phyloP scores from a whole-genome alignment of 352 stramenopile genomes.

The Phytophthora kernoviae region DNA sequence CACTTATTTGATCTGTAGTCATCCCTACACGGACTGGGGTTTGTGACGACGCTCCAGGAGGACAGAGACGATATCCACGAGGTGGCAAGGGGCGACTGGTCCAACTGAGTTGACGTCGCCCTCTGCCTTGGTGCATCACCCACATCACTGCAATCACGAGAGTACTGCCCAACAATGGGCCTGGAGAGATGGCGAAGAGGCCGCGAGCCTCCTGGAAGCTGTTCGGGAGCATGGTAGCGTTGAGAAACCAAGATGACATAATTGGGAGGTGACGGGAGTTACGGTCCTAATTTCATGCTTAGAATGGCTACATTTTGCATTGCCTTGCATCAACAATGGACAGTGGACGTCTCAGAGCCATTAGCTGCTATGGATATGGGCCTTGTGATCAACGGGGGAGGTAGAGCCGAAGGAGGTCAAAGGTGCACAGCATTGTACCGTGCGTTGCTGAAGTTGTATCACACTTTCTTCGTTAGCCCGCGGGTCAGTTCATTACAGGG shows the following conservation, averaged over 20 bases:
- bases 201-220: constrained; percentile 6
- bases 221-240: constrained; percentile 23
- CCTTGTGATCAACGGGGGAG: too few relatives aligned
- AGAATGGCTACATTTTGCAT: neutral
- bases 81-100: constrained; percentile 26
- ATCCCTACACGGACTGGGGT: constrained; percentile 8
- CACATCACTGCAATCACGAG: constrained; percentile 26
- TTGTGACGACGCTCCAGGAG: constrained; percentile 2
- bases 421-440: too few relatives aligned
- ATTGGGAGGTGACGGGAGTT: too few relatives aligned
- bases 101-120: constrained; percentile 16
- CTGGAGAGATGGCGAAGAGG: constrained; percentile 17
- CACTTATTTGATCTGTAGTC: constrained; percentile 8
- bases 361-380: too few relatives aligned
- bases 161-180: constrained; percentile 28
- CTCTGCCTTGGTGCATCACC: constrained; percentile 16
- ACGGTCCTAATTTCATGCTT: too few relatives aligned
- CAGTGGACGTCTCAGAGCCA: constrained; percentile 1
- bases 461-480: too few relatives aligned
- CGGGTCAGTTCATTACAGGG: too few relatives aligned
- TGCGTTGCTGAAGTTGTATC: too few relatives aligned
- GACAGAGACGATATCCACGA: constrained; percentile 16
- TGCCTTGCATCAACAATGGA: neutral
- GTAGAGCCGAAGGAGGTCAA: too few relatives aligned
- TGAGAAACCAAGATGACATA: too few relatives aligned